These are phyloP conservation scores for Piper longum DNA, from an alignment of 164 flowering plant genomes.

Conservation along the genomic window DNA sequence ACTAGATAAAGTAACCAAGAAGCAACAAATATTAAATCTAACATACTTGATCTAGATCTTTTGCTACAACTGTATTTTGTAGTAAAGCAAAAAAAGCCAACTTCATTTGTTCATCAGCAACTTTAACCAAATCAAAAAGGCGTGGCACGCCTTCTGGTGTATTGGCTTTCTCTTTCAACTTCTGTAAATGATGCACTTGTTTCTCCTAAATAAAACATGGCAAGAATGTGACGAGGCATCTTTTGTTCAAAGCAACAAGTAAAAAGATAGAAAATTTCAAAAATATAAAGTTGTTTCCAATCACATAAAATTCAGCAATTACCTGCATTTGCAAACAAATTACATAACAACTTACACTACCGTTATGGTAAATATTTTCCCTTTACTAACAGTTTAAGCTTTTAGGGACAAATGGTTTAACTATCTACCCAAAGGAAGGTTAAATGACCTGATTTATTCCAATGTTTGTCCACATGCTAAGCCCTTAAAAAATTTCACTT, in stretches of 20 bases:
- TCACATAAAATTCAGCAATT: background rate
- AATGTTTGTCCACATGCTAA: too few species aligned
- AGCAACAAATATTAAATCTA: background rate
- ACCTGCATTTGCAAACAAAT: too few species aligned
- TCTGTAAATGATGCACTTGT: conserved; percentile 42
- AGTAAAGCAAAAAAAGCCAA: conserved; percentile 82
- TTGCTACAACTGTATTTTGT: conserved; percentile 79
- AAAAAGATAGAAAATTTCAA: background rate
- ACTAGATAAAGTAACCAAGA: background rate
- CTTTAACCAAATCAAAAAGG: conserved; percentile 81
- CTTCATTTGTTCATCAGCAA: conserved; percentile 74
- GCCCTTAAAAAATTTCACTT: too few species aligned
- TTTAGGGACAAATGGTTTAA: too few species aligned
- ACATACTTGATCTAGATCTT: conserved; percentile 81
- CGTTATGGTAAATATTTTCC: too few species aligned
- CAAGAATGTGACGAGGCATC: background rate
- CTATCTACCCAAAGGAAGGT: too few species aligned
- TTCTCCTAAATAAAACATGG: conserved; percentile 50
- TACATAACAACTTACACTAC: too few species aligned
- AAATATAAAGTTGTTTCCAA: background rate
- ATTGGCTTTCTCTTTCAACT: conserved; percentile 44
- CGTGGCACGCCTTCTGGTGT: conserved; percentile 91
- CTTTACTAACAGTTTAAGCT: too few species aligned
- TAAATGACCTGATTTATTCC: too few species aligned
- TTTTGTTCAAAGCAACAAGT: background rate